phyloP scores from a whole-genome alignment of 140 eudicot species.

The Stevia rebaudiana region DNA sequence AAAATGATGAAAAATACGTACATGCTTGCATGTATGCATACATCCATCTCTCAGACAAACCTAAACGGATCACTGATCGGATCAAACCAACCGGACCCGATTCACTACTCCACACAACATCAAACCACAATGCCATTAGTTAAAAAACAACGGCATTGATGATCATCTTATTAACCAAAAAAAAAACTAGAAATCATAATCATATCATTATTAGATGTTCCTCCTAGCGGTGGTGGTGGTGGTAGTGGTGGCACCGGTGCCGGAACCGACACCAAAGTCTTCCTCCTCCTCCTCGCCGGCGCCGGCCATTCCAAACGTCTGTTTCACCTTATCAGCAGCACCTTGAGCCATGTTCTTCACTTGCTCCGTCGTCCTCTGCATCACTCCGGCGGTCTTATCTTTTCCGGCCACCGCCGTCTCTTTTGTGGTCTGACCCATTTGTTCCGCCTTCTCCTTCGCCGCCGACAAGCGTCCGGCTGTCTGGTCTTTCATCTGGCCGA shows the following conservation, averaged over 20 bases:
- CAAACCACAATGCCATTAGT: constrained; percentile 13
- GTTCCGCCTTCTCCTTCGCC: constrained; percentile 38
- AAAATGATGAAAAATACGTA: too few species aligned
- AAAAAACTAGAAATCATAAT: not conserved
- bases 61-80: constrained; percentile 6
- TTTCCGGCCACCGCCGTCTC: constrained; percentile 57
- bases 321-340: constrained; percentile 68
- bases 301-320: constrained; percentile 52
- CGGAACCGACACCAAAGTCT: not conserved
- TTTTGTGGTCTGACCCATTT: constrained; percentile 39
- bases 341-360: constrained; percentile 72
- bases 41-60: not conserved
- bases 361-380: constrained; percentile 63
- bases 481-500: constrained; percentile 41
- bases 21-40: too few species aligned
- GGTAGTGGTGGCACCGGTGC: not conserved
- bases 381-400: constrained; percentile 57
- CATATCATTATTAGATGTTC: not conserved
- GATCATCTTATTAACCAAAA: not conserved
- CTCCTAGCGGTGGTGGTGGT: constrained; percentile 13
- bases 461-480: constrained; percentile 43
- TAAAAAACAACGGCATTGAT: constrained; percentile 12
- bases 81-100: constrained; percentile 11
- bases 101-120: not conserved
- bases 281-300: constrained; percentile 34